Base-by-base conservation (phyloP, 192 early-diverging fungal genomes). In the Coemansia sp. region DNA sequence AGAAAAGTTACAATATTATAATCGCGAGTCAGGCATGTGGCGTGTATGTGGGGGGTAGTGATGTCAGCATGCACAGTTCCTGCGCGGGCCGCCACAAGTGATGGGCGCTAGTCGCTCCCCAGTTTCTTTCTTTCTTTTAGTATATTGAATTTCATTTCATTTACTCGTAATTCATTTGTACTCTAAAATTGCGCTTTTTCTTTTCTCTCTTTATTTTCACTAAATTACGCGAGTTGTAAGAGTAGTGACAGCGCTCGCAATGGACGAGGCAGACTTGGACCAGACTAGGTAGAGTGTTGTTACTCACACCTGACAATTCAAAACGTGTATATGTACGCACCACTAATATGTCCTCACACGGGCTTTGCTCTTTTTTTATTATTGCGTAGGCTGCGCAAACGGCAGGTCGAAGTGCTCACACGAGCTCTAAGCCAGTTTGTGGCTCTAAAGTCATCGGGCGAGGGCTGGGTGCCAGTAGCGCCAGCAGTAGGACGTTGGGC, bases 381-480 rank as follows among this genome's bases (percentile, higher is more conserved):
- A 3, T 12, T 29, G 24, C 57, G 47, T 84, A 84, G 82, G 41
- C 72, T 80, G 70, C 74, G 78, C 12, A 64, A 73, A 27, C 71
- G 82, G 44, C 82, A 85, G 72, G 78, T 85, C 49, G 74, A 55
- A 22, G 82, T 67, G 42, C 72, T 85, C 7, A 66, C 75, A 12
- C 82, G 63, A 43, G 82, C 82, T 29, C 75, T 85, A 57, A 55
- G 67, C 5, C 78, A 77, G 51, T 85, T 85, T 46, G 82, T 85
- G 7, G 13, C 75, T 24, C 75, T 85, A 65, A 80, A 80, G 62
- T 85, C 82, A 3, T 66, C 78, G 11, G 66, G 66, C 29, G 75
- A 77, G 20, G 82, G 74, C 5, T 85, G 82, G 78, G 78, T 74
- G 63, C 67, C 74, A 13, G 69, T 72, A 4, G 29, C 54, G 1